Evolutionary conservation across 73 alveolate genomes (phyloP).

Genomic region (Symbiodinium natans): DNA sequence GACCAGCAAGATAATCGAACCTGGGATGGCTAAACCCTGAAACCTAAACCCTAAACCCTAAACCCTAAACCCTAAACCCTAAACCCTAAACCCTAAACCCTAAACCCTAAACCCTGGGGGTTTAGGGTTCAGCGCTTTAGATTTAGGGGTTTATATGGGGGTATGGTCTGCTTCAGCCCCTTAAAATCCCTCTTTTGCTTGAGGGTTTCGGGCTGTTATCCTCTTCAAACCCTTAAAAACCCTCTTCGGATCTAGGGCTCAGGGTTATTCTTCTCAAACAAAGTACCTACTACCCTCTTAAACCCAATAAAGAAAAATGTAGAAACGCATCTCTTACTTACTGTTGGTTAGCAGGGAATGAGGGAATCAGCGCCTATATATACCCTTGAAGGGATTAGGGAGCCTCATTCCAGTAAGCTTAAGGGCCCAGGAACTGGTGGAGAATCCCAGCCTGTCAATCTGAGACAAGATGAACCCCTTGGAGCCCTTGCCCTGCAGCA

Average conservation of each 20-base stretch:
- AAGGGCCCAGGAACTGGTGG: too few species aligned
- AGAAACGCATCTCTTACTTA: background rate
- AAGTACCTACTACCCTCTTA: background rate
- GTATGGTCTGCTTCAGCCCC: too few species aligned
- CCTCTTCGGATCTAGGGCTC: background rate
- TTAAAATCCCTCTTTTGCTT: too few species aligned
- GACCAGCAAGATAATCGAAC: background rate
- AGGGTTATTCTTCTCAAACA: background rate
- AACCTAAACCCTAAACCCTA: too few species aligned
- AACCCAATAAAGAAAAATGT: background rate
- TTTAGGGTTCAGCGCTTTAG: too few species aligned
- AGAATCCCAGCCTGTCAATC: slow-evolving; percentile 50
- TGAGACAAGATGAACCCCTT: slow-evolving; percentile 34
- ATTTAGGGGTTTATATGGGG: too few species aligned
- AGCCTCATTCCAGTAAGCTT: background rate
- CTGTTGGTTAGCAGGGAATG: background rate
- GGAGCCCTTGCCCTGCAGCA: background rate
- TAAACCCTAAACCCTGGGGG: too few species aligned
- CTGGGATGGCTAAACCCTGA: too few species aligned
- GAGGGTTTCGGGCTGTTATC: too few species aligned
- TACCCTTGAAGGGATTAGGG: background rate
- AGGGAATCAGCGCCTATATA: background rate
- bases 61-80: too few species aligned
- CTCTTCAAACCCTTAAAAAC: too few species aligned
- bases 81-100: too few species aligned